Evolutionary conservation across 768 basidiomycete species (phyloP).

Genomic region (Kwoniella sp.): DNA sequence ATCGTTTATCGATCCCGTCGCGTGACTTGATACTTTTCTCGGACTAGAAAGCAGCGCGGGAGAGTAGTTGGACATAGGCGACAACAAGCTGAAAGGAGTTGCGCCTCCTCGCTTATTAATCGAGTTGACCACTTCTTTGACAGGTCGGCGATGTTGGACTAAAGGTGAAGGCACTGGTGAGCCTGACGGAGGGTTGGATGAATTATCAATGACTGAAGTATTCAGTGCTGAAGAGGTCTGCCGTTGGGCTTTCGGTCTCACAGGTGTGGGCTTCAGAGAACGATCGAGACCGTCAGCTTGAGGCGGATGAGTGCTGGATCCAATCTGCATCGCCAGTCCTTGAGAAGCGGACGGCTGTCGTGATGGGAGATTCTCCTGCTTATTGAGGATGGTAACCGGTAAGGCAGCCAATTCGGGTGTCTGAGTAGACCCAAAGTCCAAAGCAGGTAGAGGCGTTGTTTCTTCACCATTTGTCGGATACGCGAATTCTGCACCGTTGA

Average conservation of each 20-base stretch:
- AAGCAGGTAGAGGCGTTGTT: neutral
- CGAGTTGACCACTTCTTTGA: conserved; percentile 43
- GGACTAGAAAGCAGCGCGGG: neutral
- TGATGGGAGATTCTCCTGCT: neutral
- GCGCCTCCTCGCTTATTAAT: conserved; percentile 42
- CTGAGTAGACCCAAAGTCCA: neutral
- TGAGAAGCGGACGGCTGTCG: neutral
- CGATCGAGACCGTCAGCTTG: neutral
- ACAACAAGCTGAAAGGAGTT: conserved; percentile 21
- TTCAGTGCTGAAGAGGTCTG: conserved; percentile 1
- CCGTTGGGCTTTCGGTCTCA: neutral
- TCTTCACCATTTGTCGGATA: neutral
- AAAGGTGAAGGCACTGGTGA: conserved; percentile 32
- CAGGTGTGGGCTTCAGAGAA: neutral
- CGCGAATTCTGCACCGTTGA: conserved; percentile 34
- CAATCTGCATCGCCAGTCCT: neutral
- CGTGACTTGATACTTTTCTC: neutral
- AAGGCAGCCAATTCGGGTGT: neutral
- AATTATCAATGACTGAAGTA: conserved; percentile 2
- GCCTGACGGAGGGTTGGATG: conserved; percentile 11
- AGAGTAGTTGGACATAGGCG: conserved; percentile 36
- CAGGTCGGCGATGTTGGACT: conserved; percentile 35
- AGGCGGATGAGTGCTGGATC: neutral
- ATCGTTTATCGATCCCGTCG: neutral
- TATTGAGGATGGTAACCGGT: neutral